Conservation (phyloP, 2,329 filamentous ascomycete species). For the Ascocoryne sarcoides region DNA sequence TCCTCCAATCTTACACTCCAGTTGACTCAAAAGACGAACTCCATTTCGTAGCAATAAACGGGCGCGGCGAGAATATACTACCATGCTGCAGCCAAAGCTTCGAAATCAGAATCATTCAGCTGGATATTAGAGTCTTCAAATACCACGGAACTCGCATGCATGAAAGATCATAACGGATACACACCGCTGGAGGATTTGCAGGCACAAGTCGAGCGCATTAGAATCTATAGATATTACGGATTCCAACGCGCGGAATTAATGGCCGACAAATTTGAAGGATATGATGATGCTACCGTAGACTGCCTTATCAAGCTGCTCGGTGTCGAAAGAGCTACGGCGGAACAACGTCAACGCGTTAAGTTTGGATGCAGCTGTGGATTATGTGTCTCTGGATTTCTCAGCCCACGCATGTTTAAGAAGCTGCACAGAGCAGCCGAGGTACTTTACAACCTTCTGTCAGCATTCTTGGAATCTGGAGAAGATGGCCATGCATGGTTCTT, state of each 20-base stretch:
- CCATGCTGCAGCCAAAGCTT: too few species aligned
- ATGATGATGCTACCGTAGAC: background rate
- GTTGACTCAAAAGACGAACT: too few species aligned
- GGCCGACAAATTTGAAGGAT: background rate
- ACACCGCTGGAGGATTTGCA: background rate
- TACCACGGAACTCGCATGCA: background rate
- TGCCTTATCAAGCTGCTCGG: background rate
- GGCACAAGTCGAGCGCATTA: background rate
- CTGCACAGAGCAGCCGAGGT: background rate
- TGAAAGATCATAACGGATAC: background rate
- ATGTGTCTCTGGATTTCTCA: background rate
- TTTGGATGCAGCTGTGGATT: background rate
- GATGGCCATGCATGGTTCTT: too few species aligned
- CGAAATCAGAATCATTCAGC: too few species aligned
- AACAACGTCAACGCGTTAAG: background rate
- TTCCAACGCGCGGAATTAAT: background rate
- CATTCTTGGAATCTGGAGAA: too few species aligned
- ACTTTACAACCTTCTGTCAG: background rate
- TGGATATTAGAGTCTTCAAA: too few species aligned
- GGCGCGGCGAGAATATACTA: too few species aligned
- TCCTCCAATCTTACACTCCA: too few species aligned
- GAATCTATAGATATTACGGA: too few species aligned
- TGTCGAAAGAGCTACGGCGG: background rate
- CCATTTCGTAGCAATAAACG: too few species aligned
- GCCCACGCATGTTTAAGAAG: background rate